Conservation (phyloP, 176 grass and related monocot genomes). For the Hyparrhenia diplandra region DNA sequence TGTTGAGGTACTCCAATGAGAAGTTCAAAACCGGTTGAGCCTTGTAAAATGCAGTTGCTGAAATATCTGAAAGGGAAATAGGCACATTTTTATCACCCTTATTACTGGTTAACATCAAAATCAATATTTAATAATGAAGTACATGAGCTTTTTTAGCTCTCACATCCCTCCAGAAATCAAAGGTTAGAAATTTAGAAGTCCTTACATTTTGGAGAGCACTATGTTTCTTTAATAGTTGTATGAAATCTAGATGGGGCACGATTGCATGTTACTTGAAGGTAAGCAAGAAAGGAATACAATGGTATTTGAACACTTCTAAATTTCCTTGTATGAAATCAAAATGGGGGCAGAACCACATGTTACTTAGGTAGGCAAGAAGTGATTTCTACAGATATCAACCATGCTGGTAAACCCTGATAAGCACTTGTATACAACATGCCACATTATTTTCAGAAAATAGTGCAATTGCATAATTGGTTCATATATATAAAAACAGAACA, state of each 20-base stretch:
- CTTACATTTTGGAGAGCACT: too few relatives aligned
- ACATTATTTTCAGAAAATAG: background rate
- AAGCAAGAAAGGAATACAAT: too few relatives aligned
- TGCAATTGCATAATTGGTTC: background rate
- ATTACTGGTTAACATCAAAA: background rate
- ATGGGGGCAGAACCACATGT: too few relatives aligned
- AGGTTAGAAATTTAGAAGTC: too few relatives aligned
- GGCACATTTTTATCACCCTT: background rate
- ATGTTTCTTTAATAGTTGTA: too few relatives aligned
- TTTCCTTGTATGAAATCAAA: too few relatives aligned
- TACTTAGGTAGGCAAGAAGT: background rate
- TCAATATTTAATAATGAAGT: too few relatives aligned
- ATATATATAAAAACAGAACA: background rate
- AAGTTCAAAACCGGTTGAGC: constrained; percentile 44
- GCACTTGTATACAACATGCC: background rate
- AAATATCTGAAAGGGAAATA: constrained; percentile 56
- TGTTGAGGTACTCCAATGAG: constrained; percentile 30
- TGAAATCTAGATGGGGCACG: too few relatives aligned
- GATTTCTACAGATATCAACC: background rate
- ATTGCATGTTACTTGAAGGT: too few relatives aligned
- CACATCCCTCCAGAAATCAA: too few relatives aligned
- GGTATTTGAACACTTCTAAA: too few relatives aligned
- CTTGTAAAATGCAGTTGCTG: constrained; percentile 78
- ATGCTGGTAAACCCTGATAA: background rate
- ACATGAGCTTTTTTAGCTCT: too few relatives aligned